phyloP scores from a whole-genome alignment of 2,329 filamentous ascomycete species.

The Magnaporthiopsis poae region DNA sequence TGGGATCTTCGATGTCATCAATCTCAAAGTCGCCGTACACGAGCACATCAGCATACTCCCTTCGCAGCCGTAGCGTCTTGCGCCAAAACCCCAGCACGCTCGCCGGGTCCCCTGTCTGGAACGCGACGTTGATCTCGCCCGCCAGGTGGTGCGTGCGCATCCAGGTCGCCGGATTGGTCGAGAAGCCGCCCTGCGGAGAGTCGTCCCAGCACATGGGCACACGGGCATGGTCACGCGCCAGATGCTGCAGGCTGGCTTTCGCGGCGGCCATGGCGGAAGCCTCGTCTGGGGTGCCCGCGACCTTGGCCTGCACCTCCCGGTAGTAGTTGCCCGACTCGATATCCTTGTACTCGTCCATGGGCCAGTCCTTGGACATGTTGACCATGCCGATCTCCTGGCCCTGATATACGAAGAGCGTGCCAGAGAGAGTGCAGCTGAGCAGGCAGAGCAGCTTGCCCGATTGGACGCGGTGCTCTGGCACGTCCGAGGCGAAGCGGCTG shows the following conservation, averaged over 20 bases:
- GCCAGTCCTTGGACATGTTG: conserved; percentile 41
- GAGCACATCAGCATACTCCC: conserved; percentile 47
- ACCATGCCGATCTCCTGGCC: conserved; percentile 53
- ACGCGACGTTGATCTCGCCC: conserved; percentile 42
- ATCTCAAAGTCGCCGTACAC: conserved; percentile 50
- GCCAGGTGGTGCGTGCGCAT: conserved; percentile 54
- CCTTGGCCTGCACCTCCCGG: conserved; percentile 10
- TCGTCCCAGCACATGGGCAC: conserved; percentile 58
- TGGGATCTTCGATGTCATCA: conserved; percentile 35
- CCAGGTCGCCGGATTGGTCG: conserved; percentile 39
- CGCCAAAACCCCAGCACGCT: conserved; percentile 55
- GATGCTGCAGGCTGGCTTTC: conserved; percentile 43
- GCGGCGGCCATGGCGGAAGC: conserved; percentile 33
- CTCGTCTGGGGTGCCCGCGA: conserved; percentile 17
- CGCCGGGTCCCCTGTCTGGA: conserved; percentile 31
- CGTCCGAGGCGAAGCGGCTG: conserved; percentile 39
- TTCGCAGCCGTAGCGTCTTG: conserved; percentile 42
- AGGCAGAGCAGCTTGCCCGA: conserved; percentile 45
- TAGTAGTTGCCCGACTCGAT: conserved; percentile 42
- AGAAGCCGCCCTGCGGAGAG: conserved; percentile 50
- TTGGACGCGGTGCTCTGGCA: conserved; percentile 29
- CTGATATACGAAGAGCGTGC: conserved; percentile 50
- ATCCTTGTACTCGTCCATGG: conserved; percentile 37
- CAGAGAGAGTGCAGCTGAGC: conserved; percentile 36
- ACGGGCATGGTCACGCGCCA: conserved; percentile 57